A percentile compares a stretch with the other conserved stretches of the same genome.
Evolutionary conservation across 371 early-diverging fungal genomes (phyloP).

Genomic region (Basidiobolus meristosporus): DNA sequence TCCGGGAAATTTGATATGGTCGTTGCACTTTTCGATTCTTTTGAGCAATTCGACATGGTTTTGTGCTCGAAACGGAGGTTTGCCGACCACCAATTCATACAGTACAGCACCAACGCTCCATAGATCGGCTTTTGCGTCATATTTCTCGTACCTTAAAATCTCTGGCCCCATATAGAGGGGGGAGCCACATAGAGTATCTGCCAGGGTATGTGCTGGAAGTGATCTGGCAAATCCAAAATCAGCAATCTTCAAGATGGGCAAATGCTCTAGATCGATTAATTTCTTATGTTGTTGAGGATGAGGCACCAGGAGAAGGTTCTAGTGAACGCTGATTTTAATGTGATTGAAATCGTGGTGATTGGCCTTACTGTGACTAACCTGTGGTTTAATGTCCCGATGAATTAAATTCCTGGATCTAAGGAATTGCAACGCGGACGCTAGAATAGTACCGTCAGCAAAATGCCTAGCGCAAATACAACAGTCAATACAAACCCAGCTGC

Average conservation of each 20-base stretch:
- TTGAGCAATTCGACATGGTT: conserved; percentile 81
- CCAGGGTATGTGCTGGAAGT: conserved; percentile 58
- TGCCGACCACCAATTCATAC: conserved; percentile 82
- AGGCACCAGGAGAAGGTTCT: conserved; percentile 66
- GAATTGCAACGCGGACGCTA: conserved; percentile 69
- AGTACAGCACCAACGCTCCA: conserved; percentile 94
- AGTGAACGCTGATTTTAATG: no score
- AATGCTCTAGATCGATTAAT: conserved; percentile 11
- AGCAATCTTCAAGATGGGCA: conserved; percentile 75
- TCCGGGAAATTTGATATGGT: conserved; percentile 73
- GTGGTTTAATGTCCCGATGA: conserved; percentile 94
- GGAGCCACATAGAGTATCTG: conserved; percentile 90
- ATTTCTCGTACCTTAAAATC: conserved; percentile 76
- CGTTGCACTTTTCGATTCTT: conserved; percentile 66
- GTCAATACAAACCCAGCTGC: conserved; percentile 73
- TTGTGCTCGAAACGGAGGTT: conserved; percentile 79
- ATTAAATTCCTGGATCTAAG: conserved; percentile 68
- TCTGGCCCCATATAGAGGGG: conserved; percentile 96
- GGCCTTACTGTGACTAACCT: no score
- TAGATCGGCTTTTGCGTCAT: conserved; percentile 86
- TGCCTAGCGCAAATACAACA: no score
- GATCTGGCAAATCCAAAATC: conserved; percentile 94
- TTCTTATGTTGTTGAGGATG: no score
- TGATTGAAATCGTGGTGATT: no score
- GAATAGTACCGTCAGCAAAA: no score